phyloP scores from a whole-genome alignment of 768 basidiomycete species.

The Strobilomyces confusus region DNA sequence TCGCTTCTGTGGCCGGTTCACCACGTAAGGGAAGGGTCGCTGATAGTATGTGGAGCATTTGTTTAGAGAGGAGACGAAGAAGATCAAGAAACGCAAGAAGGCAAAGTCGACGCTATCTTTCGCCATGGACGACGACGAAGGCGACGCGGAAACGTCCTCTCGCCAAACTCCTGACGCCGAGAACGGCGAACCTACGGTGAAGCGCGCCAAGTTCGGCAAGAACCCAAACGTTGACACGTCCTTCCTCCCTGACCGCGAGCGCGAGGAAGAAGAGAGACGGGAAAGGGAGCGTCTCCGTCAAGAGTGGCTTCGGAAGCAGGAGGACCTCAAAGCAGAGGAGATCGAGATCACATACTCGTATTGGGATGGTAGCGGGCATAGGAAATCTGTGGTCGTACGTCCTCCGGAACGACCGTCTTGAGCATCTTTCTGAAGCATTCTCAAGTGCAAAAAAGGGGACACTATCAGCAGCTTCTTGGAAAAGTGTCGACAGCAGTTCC shows the following conservation, averaged over 20 bases:
- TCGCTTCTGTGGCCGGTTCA: constrained; percentile 1
- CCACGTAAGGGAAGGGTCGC: constrained; percentile 40
- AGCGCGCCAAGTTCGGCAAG: constrained; percentile 83
- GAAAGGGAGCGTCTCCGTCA: constrained; percentile 86
- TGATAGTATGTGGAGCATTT: constrained; percentile 76
- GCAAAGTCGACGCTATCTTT: constrained; percentile 88
- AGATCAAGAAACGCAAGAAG: constrained; percentile 92
- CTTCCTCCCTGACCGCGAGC: constrained; percentile 95
- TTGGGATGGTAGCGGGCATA: constrained; percentile 98
- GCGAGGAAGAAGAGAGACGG: constrained; percentile 87
- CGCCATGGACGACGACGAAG: constrained; percentile 78
- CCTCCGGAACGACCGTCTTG: background rate
- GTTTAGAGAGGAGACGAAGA: constrained; percentile 86
- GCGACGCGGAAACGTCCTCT: constrained; percentile 37
- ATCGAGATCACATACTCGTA: constrained; percentile 95
- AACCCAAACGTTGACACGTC: constrained; percentile 97
- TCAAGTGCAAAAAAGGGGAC: constrained; percentile 96
- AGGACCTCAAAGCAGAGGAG: constrained; percentile 62
- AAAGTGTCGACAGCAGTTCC: constrained; percentile 90
- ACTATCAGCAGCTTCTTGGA: constrained; percentile 82
- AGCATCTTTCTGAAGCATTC: background rate
- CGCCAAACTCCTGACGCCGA: constrained; percentile 37
- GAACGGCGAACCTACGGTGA: constrained; percentile 47
- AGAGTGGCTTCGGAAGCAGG: constrained; percentile 78
- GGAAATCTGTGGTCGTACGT: constrained; percentile 85